Evolutionary conservation across 2,329 filamentous ascomycete genomes (phyloP), one percentile per base, ranked within the genome.

Genomic region (Diplodia corticola): DNA sequence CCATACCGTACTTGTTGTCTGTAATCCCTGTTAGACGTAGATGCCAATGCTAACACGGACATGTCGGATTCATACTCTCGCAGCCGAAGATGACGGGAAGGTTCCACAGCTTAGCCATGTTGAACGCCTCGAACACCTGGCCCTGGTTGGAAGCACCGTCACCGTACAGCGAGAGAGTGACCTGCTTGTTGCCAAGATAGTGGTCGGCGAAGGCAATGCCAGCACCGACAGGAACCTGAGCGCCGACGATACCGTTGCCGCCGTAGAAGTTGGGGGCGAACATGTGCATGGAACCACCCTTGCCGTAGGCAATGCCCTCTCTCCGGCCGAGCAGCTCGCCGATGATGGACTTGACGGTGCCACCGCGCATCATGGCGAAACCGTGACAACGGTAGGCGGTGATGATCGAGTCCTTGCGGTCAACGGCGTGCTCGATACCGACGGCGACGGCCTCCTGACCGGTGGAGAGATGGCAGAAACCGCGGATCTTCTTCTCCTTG

Each of bases 1-100:
- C 95, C 95, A 99, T 99, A 81, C 95, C 95, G 80, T 99, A 99
- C 84, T 99, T 99, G 91, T 99, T 99, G 88, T 99, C 93, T 97
- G 67, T 37, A n/a, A 6, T 28, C 22, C 10, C n/a, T 33, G 65
- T 76, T 69, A 76, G 73, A 67, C 40, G 26, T 17, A 49, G 30
- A 22, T 13, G 12, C n/a, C 44, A 49, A 49, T 15, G n/a, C 44
- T 50, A 35, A 49, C 10, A n/a, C 4, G 10, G 5, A 49, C 28
- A 4, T 24, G 54, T 28, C 2, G 24, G 3, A 68, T 64, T 88
- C 92, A 80, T 84, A 97, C 93, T 99, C 86, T 99, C 95, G 81
- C 95, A 99, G 73, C 92, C 93, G 78, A 99, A 99, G 72, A 99
- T 90, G 73, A 93, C 88, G 65, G 95, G 95, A 55, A 99, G 85